Evolutionary conservation across 768 basidiomycete species (phyloP).

Genomic region (Collybiopsis confluens): DNA sequence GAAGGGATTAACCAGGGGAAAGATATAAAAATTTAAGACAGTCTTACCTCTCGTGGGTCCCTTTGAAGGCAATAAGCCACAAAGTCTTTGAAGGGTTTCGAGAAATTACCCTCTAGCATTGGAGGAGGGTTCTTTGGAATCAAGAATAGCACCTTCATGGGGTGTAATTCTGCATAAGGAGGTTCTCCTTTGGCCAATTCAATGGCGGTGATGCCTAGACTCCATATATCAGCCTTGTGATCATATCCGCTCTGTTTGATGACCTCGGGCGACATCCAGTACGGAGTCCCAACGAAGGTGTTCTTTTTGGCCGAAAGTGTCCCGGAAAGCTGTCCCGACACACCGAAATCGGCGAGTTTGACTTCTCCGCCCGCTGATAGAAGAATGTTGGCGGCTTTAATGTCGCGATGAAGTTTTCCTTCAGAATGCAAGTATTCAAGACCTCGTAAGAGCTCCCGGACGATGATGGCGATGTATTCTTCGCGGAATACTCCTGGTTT

Average conservation of each 20-base stretch:
- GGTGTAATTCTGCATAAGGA: slow-evolving; percentile 96
- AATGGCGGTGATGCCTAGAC: slow-evolving; percentile 94
- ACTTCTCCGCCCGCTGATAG: slow-evolving; percentile 91
- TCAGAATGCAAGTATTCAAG: slow-evolving; percentile 95
- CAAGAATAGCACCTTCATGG: slow-evolving; percentile 98
- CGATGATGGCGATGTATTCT: slow-evolving; percentile 98
- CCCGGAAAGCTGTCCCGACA: slow-evolving; percentile 94
- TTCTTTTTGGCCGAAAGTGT: slow-evolving; percentile 95
- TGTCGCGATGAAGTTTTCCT: slow-evolving; percentile 98
- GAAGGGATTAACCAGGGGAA: slow-evolving; percentile 14
- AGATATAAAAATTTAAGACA: not conserved
- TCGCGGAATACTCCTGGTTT: slow-evolving; percentile 97
- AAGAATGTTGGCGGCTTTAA: slow-evolving; percentile 96
- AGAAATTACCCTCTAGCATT: slow-evolving; percentile 83
- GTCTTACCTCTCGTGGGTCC: slow-evolving; percentile 83
- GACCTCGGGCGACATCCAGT: slow-evolving; percentile 99
- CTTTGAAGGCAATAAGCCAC: slow-evolving; percentile 89
- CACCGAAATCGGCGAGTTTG: slow-evolving; percentile 98
- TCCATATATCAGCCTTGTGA: slow-evolving; percentile 99
- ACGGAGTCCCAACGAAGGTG: slow-evolving; percentile 96
- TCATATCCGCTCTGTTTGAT: slow-evolving; percentile 99
- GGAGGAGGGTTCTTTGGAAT: slow-evolving; percentile 98
- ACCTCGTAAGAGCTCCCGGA: slow-evolving; percentile 86
- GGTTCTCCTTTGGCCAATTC: slow-evolving; percentile 98
- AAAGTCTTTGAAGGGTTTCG: slow-evolving; percentile 91